Evolutionary conservation across 2,329 filamentous ascomycete genomes (phyloP), one percentile per base, ranked within the genome.

Genomic region (Lasiodiplodia sp.): DNA sequence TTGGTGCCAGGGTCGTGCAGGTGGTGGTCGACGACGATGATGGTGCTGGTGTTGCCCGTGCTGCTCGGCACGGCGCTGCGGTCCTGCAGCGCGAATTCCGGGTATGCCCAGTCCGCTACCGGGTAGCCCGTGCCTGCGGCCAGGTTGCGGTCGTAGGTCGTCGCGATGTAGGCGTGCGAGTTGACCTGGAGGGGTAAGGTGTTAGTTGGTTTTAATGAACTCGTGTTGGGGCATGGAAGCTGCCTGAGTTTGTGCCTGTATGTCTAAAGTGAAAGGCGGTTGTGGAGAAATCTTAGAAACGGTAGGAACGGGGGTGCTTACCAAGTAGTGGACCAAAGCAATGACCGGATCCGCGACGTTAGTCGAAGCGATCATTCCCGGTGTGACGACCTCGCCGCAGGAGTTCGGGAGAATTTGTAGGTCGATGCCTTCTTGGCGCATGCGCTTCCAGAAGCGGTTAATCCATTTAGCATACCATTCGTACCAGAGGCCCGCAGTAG

Each of bases 391-490:
- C 18, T 31, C 16, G 28, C 44, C 18, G 28, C 31, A 52, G n/a
- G 31, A 5, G 3, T 18, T 1, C 8, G 60, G 60, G 44, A 64
- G 40, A 47, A 64, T 64, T 14, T 8, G 18, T 12, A 56, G 63
- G 23, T 28, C 63, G 3, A 37, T 66, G 34, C 51, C 63, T 66
- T 66, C 52, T 23, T 47, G 51, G n/a, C 37, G 63, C 34, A 66
- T 21, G 16, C 34, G 63, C 18, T 16, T 3, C 34, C 63, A 55
- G 34, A 21, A 66, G 34, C 63, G 63, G 51, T 44, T 34, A 21
- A 66, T 53, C 51, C 28, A 38, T 4, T 31, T 31, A 1, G 37
- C 14, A 37, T 66, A 66, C 21, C 21, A 56, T 2, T 18, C 18
- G 23, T 55, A 14, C 63, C 63, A 66, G 18, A 31, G 60, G 2